Base-by-base conservation (phyloP, 2,329 filamentous ascomycete species). In the Juglanconis sp. region DNA sequence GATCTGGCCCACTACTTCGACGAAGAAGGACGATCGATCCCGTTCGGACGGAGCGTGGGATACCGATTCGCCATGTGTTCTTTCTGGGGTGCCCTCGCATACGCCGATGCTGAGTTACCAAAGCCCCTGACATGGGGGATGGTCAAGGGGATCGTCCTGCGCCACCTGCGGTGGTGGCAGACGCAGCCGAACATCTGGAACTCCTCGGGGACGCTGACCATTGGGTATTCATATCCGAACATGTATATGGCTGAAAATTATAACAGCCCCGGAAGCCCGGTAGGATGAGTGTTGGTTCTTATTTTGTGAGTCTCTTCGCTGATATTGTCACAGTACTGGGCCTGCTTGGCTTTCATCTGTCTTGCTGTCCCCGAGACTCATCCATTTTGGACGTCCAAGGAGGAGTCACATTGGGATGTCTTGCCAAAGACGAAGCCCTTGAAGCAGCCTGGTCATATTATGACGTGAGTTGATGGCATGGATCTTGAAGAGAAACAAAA, bases 31-130 rank as follows among this genome's bases (percentile, higher is more conserved):
- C 81, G 88, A 31, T 82, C 88, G 1, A 89, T 92, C 55, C 90
- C 90, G 0, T 94, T 92, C 65, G 90, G 90, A 3, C 83, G 90
- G 52, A 91, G 87, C 56, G 82, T 93, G 53, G 90, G 88, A 6
- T 94, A 94, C 71, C 84, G 90, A n/a, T 93, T 92, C 71, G 90
- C 89, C 53, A 92, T 92, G 86, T 87, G 88, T n/a, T 89, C 86
- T 0, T 93, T 93, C 75, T 93, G 90, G 90, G 87, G 88, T 11
- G 87, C 89, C 0, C 74, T 92, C 34, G 90, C 88, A 1, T 92
- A 91, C 67, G 89, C 89, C 4, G 87, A 87, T 65, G 86, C 92
- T 54, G 87, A 91, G 56, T 79, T 92, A 5, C 89, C 89, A 0
- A 79, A 79, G 7, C 89, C 90, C 0, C 75, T 93, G 56, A 89